phyloP scores from a whole-genome alignment of 75 land plant genomes.

The Adiantum capillusveneris region DNA sequence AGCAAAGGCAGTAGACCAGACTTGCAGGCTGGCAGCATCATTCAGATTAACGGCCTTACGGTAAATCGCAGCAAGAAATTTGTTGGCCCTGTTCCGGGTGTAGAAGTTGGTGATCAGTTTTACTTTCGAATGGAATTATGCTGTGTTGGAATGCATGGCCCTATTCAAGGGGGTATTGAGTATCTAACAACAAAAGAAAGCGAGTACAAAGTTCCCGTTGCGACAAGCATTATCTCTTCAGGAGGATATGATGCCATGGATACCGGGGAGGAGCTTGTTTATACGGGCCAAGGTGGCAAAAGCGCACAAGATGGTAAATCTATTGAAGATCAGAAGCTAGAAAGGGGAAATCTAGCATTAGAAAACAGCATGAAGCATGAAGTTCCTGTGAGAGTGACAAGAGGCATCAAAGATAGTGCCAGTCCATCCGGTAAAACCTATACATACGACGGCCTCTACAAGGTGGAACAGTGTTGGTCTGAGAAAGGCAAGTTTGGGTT shows the following conservation, averaged over 20 bases:
- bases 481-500: conserved; percentile 25
- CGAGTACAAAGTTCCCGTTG: neutral
- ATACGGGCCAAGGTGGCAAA: conserved; percentile 29
- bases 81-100: conserved; percentile 13
- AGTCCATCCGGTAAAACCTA: conserved; percentile 31
- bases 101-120: conserved; percentile 14
- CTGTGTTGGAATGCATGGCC: conserved; percentile 9
- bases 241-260: conserved; percentile 14
- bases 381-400: conserved; percentile 26
- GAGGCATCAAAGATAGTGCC: conserved; percentile 17
- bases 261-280: conserved; percentile 8
- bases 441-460: conserved; percentile 38
- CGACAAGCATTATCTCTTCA: conserved; percentile 7
- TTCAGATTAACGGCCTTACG: too few relatives aligned
- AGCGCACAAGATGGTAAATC: conserved; percentile 4
- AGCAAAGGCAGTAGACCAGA: conserved; percentile 6
- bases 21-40: conserved; percentile 13
- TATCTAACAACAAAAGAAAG: neutral
- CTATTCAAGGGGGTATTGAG: conserved; percentile 5
- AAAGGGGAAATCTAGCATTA: conserved; percentile 25
- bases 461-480: conserved; percentile 7
- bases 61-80: too few relatives aligned
- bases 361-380: conserved; percentile 7
- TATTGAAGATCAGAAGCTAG: conserved; percentile 21
- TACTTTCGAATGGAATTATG: conserved; percentile 6